These are phyloP conservation scores for Aspergillus brunneoviolaceus DNA, from an alignment of 2,329 filamentous ascomycete genomes.

Conservation along the genomic window DNA sequence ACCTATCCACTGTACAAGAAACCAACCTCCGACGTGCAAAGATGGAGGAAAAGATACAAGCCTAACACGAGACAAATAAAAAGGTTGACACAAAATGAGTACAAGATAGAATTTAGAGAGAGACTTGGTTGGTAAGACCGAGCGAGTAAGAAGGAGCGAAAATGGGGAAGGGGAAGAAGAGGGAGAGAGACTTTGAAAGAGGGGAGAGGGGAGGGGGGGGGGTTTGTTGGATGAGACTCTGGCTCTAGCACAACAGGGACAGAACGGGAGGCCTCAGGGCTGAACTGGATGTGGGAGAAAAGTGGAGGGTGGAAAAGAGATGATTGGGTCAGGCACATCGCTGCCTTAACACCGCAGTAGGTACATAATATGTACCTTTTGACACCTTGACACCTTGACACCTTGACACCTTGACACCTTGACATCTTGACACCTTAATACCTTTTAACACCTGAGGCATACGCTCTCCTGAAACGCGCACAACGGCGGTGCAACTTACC, in stretches of 20 bases:
- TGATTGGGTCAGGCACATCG: constrained; percentile 18
- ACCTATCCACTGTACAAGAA: not conserved
- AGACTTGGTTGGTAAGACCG: not conserved
- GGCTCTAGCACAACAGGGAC: too few relatives aligned
- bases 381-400: not conserved
- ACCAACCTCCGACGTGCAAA: not conserved
- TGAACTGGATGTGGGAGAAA: too few relatives aligned
- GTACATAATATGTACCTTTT: not conserved
- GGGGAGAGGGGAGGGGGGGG: not conserved
- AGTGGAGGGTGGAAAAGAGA: not conserved
- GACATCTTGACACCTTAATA: not conserved
- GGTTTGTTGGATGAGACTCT: not conserved
- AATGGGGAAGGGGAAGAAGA: not conserved
- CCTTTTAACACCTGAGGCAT: constrained; percentile 4
- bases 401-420: too few relatives aligned
- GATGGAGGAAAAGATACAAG: too few relatives aligned
- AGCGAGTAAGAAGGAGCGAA: not conserved
- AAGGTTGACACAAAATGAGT: not conserved
- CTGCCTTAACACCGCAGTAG: constrained; percentile 6
- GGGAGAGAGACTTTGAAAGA: not conserved
- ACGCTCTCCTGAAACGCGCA: not conserved
- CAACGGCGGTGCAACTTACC: constrained; percentile 10
- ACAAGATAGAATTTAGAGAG: not conserved
- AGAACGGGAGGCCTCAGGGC: too few relatives aligned
- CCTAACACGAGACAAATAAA: not conserved